Evolutionary conservation across 345 rosid genomes (phyloP).

Genomic region (Durio zibethinus): DNA sequence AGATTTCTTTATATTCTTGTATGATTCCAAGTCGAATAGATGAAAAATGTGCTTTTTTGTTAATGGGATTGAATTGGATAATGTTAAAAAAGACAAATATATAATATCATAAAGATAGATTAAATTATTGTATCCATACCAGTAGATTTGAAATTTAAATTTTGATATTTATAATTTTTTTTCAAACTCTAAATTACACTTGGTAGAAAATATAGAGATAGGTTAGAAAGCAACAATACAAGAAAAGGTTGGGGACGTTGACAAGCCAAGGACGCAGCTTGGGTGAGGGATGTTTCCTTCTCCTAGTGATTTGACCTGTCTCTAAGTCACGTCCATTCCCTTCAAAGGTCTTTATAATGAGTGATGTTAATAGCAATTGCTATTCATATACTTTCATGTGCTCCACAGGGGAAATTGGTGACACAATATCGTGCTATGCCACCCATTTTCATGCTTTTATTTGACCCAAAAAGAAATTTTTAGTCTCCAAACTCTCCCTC

Average conservation of each 20-base stretch:
- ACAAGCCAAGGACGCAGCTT: conserved; percentile 48
- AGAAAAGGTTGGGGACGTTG: conserved; percentile 34
- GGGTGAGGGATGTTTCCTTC: conserved; percentile 56
- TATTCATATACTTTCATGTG: neutral
- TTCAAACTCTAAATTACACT: too few relatives aligned
- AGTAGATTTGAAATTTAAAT: too few relatives aligned
- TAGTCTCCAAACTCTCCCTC: neutral
- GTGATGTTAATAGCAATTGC: conserved; percentile 14
- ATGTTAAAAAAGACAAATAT: neutral
- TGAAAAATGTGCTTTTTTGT: conserved; percentile 9
- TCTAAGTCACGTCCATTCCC: conserved; percentile 37
- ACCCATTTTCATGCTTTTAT: neutral
- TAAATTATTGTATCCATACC: too few relatives aligned
- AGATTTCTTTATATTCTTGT: conserved; percentile 19
- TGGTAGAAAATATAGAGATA: too few relatives aligned
- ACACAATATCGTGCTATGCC: neutral
- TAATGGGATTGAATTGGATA: neutral
- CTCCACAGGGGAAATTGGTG: neutral
- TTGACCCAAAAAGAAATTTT: neutral
- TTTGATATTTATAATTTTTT: too few relatives aligned
- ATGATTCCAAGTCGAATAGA: conserved; percentile 20
- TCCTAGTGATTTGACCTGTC: conserved; percentile 53
- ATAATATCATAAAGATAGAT: too few relatives aligned
- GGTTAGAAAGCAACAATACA: conserved; percentile 24
- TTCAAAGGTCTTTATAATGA: conserved; percentile 17